A percentile compares a stretch with the other conserved stretches of the same genome.
Conservation (phyloP, 2,329 filamentous ascomycete genomes). For the Neonectria punicea region DNA sequence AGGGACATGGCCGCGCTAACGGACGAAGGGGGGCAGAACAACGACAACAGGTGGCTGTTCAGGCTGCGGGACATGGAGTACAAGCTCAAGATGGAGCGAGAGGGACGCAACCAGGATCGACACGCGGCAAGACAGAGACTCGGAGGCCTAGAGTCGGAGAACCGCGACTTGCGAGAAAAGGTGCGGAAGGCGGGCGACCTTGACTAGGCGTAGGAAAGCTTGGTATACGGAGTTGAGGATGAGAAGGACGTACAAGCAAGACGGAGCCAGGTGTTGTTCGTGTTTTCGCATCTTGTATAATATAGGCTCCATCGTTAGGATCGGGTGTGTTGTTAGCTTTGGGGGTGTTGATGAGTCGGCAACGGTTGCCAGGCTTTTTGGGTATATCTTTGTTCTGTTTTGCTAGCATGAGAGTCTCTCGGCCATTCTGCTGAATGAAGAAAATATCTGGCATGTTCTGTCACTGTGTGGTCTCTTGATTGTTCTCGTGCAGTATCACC, state of each 20-base stretch:
- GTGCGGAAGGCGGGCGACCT: conserved; percentile 56
- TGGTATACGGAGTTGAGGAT: conserved; percentile 27
- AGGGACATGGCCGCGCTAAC: conserved; percentile 44
- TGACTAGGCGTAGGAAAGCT: conserved; percentile 34
- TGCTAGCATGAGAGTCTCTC: background rate
- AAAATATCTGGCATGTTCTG: background rate
- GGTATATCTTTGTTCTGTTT: conserved; percentile 16
- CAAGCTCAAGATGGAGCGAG: conserved; percentile 88
- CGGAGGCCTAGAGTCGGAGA: conserved; percentile 79
- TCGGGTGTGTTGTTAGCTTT: conserved; percentile 19
- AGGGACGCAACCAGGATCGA: conserved; percentile 85
- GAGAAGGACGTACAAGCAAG: conserved; percentile 25
- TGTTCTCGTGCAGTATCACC: background rate
- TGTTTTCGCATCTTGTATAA: conserved; percentile 38
- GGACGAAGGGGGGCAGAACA: conserved; percentile 40
- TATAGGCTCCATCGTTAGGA: conserved; percentile 32
- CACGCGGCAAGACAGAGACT: conserved; percentile 83
- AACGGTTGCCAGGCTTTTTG: conserved; percentile 19
- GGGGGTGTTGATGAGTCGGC: conserved; percentile 27
- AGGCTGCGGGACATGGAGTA: conserved; percentile 88
- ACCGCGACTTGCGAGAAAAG: conserved; percentile 73
- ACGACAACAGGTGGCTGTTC: conserved; percentile 84
- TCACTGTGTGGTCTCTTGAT: background rate
- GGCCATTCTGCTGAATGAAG: background rate
- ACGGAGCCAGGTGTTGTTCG: conserved; percentile 40